Conservation (phyloP, 179 eudicot genomes). For the Beta corolliflora region DNA sequence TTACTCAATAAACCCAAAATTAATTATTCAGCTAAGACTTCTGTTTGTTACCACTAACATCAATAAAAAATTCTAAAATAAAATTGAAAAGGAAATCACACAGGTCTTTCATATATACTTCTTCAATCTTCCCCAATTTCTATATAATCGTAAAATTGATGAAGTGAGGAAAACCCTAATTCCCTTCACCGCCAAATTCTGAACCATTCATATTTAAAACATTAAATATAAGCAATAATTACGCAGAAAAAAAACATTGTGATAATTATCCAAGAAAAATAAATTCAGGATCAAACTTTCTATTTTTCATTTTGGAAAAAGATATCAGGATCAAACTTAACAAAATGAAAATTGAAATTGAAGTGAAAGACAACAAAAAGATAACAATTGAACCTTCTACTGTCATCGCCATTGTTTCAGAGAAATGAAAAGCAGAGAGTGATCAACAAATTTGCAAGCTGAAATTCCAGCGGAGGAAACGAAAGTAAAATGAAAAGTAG, state of each 20-base stretch:
- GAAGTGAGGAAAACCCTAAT: not conserved
- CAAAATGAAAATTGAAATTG: not conserved
- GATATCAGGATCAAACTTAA: not conserved
- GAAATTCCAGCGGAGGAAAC: not conserved
- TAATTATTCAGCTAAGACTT: not conserved
- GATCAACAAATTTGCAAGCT: no score
- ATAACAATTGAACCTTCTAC: conserved; percentile 26
- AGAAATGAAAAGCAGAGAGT: not conserved
- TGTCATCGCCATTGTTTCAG: conserved; percentile 37
- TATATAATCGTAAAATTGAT: not conserved
- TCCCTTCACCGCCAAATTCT: not conserved
- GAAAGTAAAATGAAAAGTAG: not conserved
- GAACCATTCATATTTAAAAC: not conserved
- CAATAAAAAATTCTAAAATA: not conserved
- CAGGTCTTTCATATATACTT: no score
- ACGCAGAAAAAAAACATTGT: no score
- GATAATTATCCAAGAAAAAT: no score
- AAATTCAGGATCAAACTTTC: no score
- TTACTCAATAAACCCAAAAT: not conserved
- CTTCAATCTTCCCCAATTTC: not conserved
- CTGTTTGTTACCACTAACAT: not conserved
- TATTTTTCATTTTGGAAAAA: not conserved
- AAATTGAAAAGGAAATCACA: not conserved
- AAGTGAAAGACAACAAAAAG: not conserved
- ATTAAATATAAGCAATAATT: not conserved